Evolutionary conservation across 1,139 yeast genomes (phyloP), one percentile per base, ranked within the genome.

Genomic region (Yamadazyma sp.): DNA sequence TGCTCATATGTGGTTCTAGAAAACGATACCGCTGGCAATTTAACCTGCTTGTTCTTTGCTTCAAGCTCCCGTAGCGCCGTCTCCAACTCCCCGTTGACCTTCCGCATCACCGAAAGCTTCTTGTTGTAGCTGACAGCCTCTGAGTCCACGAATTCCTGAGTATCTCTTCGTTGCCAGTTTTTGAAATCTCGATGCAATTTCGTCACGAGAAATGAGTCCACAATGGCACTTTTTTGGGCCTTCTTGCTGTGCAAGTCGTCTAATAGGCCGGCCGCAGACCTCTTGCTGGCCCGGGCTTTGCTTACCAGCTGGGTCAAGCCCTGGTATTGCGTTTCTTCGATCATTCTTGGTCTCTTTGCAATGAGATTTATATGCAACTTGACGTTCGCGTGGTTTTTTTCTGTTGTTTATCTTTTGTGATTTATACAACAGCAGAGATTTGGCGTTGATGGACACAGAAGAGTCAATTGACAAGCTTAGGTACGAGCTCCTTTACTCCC

Each of bases 121-220:
- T 54, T 52, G 48, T 71, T 71, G 44, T 69, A 71, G 4, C 50
- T 43, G 5, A 40, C 41, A 3, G 64, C 51, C 28, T 64, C 64
- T n/a, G 45, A 44, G 10, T 55, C 51, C 8, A 62, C 45, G 31
- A 65, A 62, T 28, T 46, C 36, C 1, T 48, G 46, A n/a, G 36
- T 54, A 31, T 51, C 45, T 3, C 43, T 38, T 20, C 45, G 37
- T 34, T 65, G 66, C 70, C 70, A 65, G 24, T 53, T 58, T 44
- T 66, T 61, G 43, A 57, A 61, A 10, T 54, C 57, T 32, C 57
- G 55, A 31, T 66, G 69, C 28, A 64, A 54, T 40, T 56, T 58
- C 41, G 58, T 65, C 24, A 67, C 57, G 18, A 54, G 45, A 46
- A 64, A 66, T 7, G 75, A 65, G 40, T 69, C 75, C 11, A 69